Evolutionary conservation across 2,329 filamentous ascomycete genomes (phyloP), one percentile per base, ranked within the genome.

Genomic region (Myotisia sp.): DNA sequence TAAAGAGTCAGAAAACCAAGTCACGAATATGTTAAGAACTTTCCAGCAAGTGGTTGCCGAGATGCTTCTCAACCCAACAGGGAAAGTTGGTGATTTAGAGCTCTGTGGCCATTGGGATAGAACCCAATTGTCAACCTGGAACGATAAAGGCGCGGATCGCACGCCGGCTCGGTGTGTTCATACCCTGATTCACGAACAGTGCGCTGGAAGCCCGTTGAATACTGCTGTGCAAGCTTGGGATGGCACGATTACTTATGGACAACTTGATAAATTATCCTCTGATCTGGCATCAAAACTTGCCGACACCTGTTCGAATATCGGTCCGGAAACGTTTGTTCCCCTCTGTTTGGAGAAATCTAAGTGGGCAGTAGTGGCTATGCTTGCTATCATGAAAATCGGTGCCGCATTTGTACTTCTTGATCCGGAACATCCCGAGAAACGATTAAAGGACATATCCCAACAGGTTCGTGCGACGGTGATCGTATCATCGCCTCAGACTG

Each of bases 281-380:
- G 26, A 16, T 9, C 21, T 42, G 17, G 40, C 38, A 14, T 14
- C 10, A 5, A 17, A 35, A 9, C 37, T 45, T 12, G 42, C 56
- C 6, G 43, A 41, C 7, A 45, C 44, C 2, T 44, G 49, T 23
- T 24, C 16, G 6, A 19, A 17, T 17, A 42, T 60, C 23, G 43
- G 47, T 10, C 30, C 52, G 6, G 42, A 44, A 5, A 39, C 35
- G 13, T 32, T 42, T 14, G 37, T 52, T 3, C 44, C 44, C 6
- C 10, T 50, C 5, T 52, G 48, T 22, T 52, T 53, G 26, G 44
- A 52, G 29, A 52, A 53, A 30, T 52, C 50, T 21, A 42, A 30
- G 21, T 52, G 48, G 49, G 45, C 45, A 9, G 38, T 47, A 13
- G 43, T 53, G 20, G 43, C 42, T 8, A 39, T 51, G n/a, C 41